These are phyloP conservation scores for Coprinopsis marcescibilis DNA, from an alignment of 768 basidiomycete genomes.

Conservation along the genomic window DNA sequence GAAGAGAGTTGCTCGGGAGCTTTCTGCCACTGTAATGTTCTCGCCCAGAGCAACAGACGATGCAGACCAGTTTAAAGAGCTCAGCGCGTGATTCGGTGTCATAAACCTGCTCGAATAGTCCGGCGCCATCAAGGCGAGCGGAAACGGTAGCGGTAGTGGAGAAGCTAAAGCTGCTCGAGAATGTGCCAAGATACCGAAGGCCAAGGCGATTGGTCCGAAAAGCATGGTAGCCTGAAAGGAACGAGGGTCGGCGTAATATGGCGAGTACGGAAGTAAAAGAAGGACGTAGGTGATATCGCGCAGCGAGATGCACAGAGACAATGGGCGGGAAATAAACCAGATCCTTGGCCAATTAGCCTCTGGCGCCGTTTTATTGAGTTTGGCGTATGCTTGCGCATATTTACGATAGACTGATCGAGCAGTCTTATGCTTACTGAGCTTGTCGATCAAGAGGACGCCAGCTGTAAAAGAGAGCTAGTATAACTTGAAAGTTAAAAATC, in stretches of 20 bases:
- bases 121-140: conserved; percentile 21
- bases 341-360: conserved; percentile 8
- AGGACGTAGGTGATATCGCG: conserved; percentile 15
- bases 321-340: conserved; percentile 7
- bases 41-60: not conserved
- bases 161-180: conserved; percentile 27
- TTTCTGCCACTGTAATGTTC: not conserved
- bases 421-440: too few species aligned
- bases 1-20: not conserved
- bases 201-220: conserved; percentile 34
- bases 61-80: conserved; percentile 5
- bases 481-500: too few species aligned
- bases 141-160: conserved; percentile 31
- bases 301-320: conserved; percentile 25
- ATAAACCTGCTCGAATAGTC: conserved; percentile 24
- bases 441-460: too few species aligned
- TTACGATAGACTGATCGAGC: not conserved
- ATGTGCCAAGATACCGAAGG: conserved; percentile 31
- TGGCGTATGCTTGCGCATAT: conserved; percentile 3
- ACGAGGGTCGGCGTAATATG: conserved; percentile 18
- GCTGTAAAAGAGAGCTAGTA: too few species aligned
- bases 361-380: conserved; percentile 3
- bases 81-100: conserved; percentile 7
- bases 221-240: conserved; percentile 20
- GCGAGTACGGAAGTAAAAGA: conserved; percentile 12